Evolutionary conservation across 176 grass and related monocot species (phyloP).

Genomic region (Bolboschoenus planiculmis): DNA sequence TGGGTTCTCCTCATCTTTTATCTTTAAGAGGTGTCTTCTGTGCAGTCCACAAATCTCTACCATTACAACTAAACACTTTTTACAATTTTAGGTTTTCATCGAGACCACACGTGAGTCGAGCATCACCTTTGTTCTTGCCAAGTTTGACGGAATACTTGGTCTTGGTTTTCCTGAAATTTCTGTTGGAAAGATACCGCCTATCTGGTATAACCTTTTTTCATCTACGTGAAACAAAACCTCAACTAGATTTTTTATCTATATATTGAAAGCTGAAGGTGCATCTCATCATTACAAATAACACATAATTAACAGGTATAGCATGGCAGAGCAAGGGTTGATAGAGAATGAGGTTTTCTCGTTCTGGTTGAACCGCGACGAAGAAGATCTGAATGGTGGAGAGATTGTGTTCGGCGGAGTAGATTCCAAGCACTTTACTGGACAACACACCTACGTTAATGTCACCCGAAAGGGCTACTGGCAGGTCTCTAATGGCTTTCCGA

Average conservation of each 20-base stretch:
- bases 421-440: conserved; percentile 58
- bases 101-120: conserved; percentile 71
- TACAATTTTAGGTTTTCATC: conserved; percentile 62
- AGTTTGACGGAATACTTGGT: conserved; percentile 98
- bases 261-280: neutral
- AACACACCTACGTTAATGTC: conserved; percentile 81
- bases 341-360: conserved; percentile 73
- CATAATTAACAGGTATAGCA: conserved; percentile 51
- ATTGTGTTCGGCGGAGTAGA: conserved; percentile 83
- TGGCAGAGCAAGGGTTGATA: conserved; percentile 67
- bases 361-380: conserved; percentile 70
- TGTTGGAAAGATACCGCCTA: conserved; percentile 52
- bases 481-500: conserved; percentile 9
- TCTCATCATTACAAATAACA: neutral
- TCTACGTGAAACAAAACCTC: neutral
- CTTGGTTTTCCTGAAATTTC: conserved; percentile 91
- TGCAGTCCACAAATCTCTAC: neutral
- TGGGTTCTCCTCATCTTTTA: conserved; percentile 4
- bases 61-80: neutral
- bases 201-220: conserved; percentile 42
- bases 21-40: neutral
- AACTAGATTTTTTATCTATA: neutral
- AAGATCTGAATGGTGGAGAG: conserved; percentile 54
- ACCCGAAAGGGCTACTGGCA: conserved; percentile 87
- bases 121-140: conserved; percentile 48